phyloP scores from a whole-genome alignment of 2,329 filamentous ascomycete species.

The Talaromyces albobiverticillius region DNA sequence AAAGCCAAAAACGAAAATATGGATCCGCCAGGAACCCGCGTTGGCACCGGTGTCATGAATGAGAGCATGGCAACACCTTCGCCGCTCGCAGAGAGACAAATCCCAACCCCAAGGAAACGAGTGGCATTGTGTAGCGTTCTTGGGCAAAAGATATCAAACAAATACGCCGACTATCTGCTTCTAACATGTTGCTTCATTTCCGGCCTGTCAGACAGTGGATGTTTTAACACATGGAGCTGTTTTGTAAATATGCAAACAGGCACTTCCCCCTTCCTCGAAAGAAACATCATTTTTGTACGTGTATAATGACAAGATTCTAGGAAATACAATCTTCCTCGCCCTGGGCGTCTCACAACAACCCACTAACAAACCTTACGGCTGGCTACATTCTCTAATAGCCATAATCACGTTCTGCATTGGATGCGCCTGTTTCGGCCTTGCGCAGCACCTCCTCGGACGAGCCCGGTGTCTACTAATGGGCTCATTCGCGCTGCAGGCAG shows the following conservation, averaged over 20 bases:
- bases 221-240: constrained; percentile 27
- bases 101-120: too few relatives aligned
- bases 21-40: too few relatives aligned
- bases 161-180: background rate
- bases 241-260: constrained; percentile 29
- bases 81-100: too few relatives aligned
- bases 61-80: too few relatives aligned
- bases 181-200: constrained; percentile 24
- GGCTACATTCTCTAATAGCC: constrained; percentile 24
- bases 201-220: constrained; percentile 24
- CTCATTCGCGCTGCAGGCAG: constrained; percentile 23
- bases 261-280: constrained; percentile 12
- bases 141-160: background rate
- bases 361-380: constrained; percentile 20
- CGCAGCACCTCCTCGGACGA: constrained; percentile 15
- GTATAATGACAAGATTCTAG: constrained; percentile 12
- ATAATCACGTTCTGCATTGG: constrained; percentile 24
- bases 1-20: too few relatives aligned
- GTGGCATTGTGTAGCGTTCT: background rate
- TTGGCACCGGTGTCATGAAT: too few relatives aligned
- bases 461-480: constrained; percentile 15
- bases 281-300: background rate
- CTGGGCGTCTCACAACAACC: constrained; percentile 24
- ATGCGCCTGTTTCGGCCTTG: constrained; percentile 22
- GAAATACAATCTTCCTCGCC: constrained; percentile 26